These are phyloP conservation scores for Epichloe sibirici DNA, from an alignment of 2,329 filamentous ascomycete species.

Conservation along the genomic window DNA sequence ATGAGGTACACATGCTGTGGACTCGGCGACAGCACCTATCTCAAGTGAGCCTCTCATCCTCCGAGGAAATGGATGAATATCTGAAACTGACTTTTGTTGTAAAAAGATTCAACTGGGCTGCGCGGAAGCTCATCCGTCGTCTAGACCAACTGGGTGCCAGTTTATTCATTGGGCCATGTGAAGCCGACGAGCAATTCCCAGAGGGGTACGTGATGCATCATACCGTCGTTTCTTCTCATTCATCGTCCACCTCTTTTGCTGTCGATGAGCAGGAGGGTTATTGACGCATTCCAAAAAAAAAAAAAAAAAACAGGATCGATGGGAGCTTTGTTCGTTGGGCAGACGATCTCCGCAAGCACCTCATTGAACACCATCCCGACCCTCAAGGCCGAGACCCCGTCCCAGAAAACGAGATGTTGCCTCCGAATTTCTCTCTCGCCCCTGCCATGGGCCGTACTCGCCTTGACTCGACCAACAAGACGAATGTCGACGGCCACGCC, in stretches of 20 bases:
- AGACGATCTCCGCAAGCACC: conserved; percentile 49
- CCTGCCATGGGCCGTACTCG: conserved; percentile 12
- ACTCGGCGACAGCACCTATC: conserved; percentile 87
- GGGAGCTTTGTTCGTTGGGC: conserved; percentile 73
- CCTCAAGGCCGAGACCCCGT: conserved; percentile 57
- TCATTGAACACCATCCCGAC: conserved; percentile 58
- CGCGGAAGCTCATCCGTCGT: conserved; percentile 75
- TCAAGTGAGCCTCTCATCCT: conserved; percentile 46
- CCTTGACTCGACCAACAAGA: background rate
- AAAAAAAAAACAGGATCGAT: conserved; percentile 48
- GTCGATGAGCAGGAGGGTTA: background rate
- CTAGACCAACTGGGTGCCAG: conserved; percentile 71
- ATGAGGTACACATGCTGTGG: conserved; percentile 79
- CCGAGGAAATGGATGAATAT: background rate
- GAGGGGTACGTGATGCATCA: conserved; percentile 51
- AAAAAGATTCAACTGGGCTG: conserved; percentile 78
- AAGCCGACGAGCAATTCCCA: conserved; percentile 86
- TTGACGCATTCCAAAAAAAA: background rate
- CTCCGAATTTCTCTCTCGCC: conserved; percentile 50
- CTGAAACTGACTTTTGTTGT: background rate
- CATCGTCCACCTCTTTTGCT: background rate
- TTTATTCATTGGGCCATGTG: conserved; percentile 64
- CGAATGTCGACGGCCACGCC: conserved; percentile 7
- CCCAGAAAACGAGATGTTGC: conserved; percentile 58
- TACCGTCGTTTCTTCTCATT: conserved; percentile 15